Evolutionary conservation across 352 stramenopile genomes (phyloP).

Genomic region (Globisporangium okanoganense): DNA sequence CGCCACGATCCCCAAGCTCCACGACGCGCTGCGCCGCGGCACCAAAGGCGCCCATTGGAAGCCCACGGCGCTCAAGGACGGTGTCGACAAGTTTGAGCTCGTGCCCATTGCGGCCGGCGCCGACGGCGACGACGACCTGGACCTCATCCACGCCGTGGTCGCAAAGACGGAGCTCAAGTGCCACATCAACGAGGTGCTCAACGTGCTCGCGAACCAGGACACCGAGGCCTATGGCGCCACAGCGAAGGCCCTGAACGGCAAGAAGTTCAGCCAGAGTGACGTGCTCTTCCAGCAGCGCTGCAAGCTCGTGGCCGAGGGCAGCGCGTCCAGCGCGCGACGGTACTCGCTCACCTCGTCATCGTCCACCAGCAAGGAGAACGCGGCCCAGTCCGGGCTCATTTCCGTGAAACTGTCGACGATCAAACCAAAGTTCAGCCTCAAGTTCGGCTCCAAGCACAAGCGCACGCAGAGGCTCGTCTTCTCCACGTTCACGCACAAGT

Average conservation of each 20-base stretch:
- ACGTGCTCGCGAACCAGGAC: slow-evolving; percentile 42
- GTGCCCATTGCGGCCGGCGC: slow-evolving; percentile 19
- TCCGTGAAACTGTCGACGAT: slow-evolving; percentile 32
- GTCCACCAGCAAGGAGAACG: not conserved
- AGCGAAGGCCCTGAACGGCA: slow-evolving; percentile 45
- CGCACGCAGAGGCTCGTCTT: slow-evolving; percentile 59
- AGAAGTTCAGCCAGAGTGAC: slow-evolving; percentile 40
- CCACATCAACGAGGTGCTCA: slow-evolving; percentile 63
- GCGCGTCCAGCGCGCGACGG: not conserved
- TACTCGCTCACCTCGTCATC: not conserved
- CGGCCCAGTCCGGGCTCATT: slow-evolving; percentile 26
- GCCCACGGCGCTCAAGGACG: slow-evolving; percentile 21
- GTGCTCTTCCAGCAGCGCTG: slow-evolving; percentile 44
- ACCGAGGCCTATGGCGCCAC: slow-evolving; percentile 37
- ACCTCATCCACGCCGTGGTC: slow-evolving; percentile 42
- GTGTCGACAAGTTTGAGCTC: slow-evolving; percentile 44
- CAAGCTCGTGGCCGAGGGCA: slow-evolving; percentile 20
- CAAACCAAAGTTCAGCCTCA: slow-evolving; percentile 25
- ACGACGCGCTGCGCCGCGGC: slow-evolving; percentile 30
- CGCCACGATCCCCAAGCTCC: slow-evolving; percentile 51
- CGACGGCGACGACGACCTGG: slow-evolving; percentile 34
- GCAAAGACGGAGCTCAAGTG: slow-evolving; percentile 46
- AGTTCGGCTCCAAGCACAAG: slow-evolving; percentile 30
- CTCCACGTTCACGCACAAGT: slow-evolving; percentile 32
- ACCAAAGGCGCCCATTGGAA: slow-evolving; percentile 34